Evolutionary conservation across 352 stramenopile species (phyloP).

Genomic region (Phytophthora aleatoria): DNA sequence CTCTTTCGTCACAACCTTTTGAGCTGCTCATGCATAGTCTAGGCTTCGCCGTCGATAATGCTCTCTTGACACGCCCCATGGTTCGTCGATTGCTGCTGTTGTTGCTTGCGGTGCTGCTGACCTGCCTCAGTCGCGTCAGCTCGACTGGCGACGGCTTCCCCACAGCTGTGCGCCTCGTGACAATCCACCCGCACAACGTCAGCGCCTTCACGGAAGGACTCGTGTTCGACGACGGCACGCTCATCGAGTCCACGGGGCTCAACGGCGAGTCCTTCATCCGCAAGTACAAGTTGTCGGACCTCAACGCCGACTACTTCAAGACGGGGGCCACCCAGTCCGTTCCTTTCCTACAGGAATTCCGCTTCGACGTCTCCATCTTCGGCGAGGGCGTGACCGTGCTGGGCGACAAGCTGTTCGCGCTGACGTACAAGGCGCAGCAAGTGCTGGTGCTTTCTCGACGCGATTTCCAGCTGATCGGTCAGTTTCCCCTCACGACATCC

Average conservation of each 20-base stretch:
- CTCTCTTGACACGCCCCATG: conserved; percentile 10
- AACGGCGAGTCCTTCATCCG: conserved; percentile 70
- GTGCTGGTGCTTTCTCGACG: conserved; percentile 64
- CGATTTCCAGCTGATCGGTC: conserved; percentile 57
- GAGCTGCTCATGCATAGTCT: neutral
- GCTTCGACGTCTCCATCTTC: conserved; percentile 67
- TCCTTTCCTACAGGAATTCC: conserved; percentile 50
- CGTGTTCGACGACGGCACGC: conserved; percentile 57
- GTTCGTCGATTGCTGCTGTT: conserved; percentile 20
- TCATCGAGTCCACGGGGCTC: conserved; percentile 83
- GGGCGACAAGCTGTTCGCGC: conserved; percentile 76
- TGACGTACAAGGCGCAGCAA: conserved; percentile 81
- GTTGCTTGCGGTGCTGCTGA: conserved; percentile 8
- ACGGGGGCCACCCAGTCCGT: conserved; percentile 12
- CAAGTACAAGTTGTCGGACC: conserved; percentile 53
- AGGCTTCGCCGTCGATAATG: neutral
- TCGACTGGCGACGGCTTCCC: conserved; percentile 6
- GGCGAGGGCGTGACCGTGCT: conserved; percentile 79
- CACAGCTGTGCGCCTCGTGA: conserved; percentile 62
- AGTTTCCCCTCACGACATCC: conserved; percentile 66
- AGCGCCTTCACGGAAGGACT: conserved; percentile 78
- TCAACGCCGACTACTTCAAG: conserved; percentile 20
- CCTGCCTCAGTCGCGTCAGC: conserved; percentile 5
- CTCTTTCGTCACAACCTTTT: too few relatives aligned
- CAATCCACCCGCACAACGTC: conserved; percentile 69